Evolutionary conservation across 345 rosid species (phyloP).

Genomic region (Eucalyptus polybractea): DNA sequence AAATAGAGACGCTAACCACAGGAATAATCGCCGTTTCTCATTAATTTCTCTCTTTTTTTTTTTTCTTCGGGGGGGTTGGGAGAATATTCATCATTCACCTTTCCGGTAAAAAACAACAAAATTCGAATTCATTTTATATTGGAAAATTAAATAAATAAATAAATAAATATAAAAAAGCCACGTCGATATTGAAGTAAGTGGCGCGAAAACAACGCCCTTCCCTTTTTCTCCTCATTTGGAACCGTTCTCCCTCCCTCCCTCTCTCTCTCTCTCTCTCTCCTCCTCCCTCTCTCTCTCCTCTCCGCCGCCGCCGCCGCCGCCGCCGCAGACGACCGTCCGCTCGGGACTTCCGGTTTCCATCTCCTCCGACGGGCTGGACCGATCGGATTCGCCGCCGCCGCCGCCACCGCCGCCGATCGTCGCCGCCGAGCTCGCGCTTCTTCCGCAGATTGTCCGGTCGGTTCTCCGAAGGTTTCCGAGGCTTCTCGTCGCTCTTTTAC

Average conservation of each 20-base stretch:
- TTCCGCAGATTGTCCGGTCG: background rate
- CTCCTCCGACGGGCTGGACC: background rate
- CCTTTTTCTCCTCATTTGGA: background rate
- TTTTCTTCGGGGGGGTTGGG: background rate
- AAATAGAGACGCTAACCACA: background rate
- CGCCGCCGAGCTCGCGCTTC: background rate
- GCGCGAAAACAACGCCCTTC: constrained; percentile 64
- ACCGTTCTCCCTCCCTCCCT: background rate
- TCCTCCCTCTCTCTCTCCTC: too few species aligned
- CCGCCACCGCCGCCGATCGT: background rate
- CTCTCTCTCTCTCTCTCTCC: background rate
- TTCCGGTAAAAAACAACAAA: background rate
- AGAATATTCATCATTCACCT: background rate
- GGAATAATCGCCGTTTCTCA: background rate
- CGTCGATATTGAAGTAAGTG: constrained; percentile 26
- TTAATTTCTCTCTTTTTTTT: background rate
- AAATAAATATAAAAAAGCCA: background rate
- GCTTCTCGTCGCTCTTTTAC: background rate
- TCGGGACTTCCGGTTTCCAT: background rate
- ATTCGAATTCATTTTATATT: background rate
- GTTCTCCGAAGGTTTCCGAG: background rate
- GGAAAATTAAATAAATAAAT: background rate
- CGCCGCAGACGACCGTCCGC: rapidly evolving
- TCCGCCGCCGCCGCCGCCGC: background rate
- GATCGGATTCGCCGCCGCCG: background rate